Conservation (phyloP, 106 monocot genomes). For the Iris macrosiphon region DNA sequence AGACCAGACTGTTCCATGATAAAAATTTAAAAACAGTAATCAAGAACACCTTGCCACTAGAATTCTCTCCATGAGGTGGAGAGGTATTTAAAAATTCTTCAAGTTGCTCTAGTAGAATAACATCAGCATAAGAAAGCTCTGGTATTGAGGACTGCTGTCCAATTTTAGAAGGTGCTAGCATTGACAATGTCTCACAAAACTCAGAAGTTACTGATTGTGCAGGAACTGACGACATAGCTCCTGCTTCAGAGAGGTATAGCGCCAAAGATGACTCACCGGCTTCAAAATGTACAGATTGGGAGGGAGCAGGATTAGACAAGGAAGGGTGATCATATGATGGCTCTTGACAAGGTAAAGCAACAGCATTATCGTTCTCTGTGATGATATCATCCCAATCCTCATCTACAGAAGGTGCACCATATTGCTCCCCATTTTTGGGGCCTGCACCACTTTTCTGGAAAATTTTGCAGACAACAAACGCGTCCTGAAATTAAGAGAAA, state of each 20-base stretch:
- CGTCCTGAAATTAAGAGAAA: conserved; percentile 21
- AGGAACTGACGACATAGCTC: too few relatives aligned
- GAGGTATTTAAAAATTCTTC: background rate
- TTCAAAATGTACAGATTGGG: conserved; percentile 11
- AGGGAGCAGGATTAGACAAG: conserved; percentile 4
- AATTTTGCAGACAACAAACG: conserved; percentile 43
- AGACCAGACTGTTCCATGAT: too few relatives aligned
- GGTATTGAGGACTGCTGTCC: background rate
- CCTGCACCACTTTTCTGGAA: conserved; percentile 58
- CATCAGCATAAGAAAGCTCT: conserved; percentile 11
- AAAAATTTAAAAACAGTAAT: too few relatives aligned
- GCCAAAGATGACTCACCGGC: conserved; percentile 14
- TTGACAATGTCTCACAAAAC: too few relatives aligned
- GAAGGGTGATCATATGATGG: background rate
- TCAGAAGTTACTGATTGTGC: too few relatives aligned
- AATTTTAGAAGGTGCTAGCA: background rate
- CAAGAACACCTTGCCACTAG: conserved; percentile 19
- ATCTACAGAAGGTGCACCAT: conserved; percentile 48
- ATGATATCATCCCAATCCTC: conserved; percentile 43
- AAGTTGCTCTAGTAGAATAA: conserved; percentile 12
- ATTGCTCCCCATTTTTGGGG: conserved; percentile 56
- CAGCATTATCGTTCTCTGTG: background rate
- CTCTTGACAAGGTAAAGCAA: conserved; percentile 10
- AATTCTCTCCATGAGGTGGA: conserved; percentile 9
- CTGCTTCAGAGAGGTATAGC: too few relatives aligned